Evolutionary conservation across 805 yeast species (phyloP), one percentile per base, ranked within the genome.

Genomic region (Yueomyces sp.): DNA sequence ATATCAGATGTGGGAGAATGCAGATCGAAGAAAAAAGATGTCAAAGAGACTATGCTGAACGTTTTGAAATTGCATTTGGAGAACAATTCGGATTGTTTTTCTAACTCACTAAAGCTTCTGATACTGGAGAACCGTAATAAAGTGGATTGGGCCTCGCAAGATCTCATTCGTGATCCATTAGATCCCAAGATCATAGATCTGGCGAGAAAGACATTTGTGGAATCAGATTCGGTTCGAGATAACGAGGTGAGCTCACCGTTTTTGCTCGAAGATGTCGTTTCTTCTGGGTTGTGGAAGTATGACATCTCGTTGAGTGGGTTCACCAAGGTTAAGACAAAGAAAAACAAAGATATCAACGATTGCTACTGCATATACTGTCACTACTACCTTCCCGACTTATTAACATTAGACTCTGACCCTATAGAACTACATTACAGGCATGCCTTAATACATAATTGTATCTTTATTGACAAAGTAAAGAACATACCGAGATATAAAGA

Each of bases 291-390:
- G 19, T 38, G 56, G 12, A 52, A 51, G n/a, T 63, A 75, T 65
- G 59, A 81, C 64, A 57, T 68, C 71, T 40, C 87, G 78, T 32
- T 63, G 66, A 9, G 52, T 2, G 52, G 50, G 2, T 52, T 54
- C 40, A 51, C 49, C 33, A 50, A 49, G 26, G 28, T 50, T 7
- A 39, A 44, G 62, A 67, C 43, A 60, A 63, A 32, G 58, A 65
- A 42, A 54, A 54, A 29, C 12, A 42, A 26, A 3, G 79, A 76
- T 30, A 30, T 30, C 6, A 30, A 30, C 51, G 69, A 76, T 42
- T 74, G 74, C 7, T 68, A 76, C 12, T 82, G 90, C 58, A 71
- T 69, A 43, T 64, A 68, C 52, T 82, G 90, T 59, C 63, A 69
- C 29, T 65, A 65, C 45, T 69, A 79, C 2, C 65, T 72, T 40